Percentiles rank a stretch among this genome's conserved stretches.
Evolutionary conservation across 2,329 filamentous ascomycete genomes (phyloP).

Genomic region (Xylariaceae sp.): DNA sequence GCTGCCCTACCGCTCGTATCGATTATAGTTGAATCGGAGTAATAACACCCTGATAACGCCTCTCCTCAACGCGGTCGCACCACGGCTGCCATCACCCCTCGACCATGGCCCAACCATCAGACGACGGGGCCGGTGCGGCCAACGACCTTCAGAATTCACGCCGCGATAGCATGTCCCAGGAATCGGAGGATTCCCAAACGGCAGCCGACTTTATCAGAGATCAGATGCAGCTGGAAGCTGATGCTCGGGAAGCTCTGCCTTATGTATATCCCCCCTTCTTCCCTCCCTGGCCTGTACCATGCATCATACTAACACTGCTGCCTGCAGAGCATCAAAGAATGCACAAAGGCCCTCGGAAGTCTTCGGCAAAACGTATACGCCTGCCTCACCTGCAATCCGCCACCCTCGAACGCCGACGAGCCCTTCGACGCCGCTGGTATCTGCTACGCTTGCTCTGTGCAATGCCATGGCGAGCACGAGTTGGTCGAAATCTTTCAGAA

Average conservation of each 20-base stretch:
- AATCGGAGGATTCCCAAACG: constrained; percentile 59
- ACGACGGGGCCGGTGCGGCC: too few species aligned
- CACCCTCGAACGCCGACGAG: constrained; percentile 56
- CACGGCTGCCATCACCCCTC: too few species aligned
- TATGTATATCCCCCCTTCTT: constrained; percentile 57
- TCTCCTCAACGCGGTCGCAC: too few species aligned
- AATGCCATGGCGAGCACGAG: constrained; percentile 91
- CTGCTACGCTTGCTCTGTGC: constrained; percentile 94
- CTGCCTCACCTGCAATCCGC: constrained; percentile 88
- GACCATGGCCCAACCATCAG: too few species aligned
- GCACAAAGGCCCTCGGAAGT: constrained; percentile 83
- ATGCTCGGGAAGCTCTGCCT: constrained; percentile 89
- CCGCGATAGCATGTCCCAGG: constrained; percentile 55
- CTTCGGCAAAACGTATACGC: constrained; percentile 86
- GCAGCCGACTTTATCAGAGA: constrained; percentile 78
- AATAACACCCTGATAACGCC: too few species aligned
- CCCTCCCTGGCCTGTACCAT: constrained; percentile 13
- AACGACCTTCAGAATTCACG: constrained; percentile 32
- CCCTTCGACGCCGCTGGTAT: constrained; percentile 72
- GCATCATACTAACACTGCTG: constrained; percentile 12
- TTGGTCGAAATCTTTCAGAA: constrained; percentile 96
- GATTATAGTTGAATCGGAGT: too few species aligned
- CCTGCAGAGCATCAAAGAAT: constrained; percentile 85
- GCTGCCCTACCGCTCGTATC: too few species aligned
- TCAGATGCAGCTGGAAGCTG: constrained; percentile 86